Base-by-base conservation (phyloP, 2,329 filamentous ascomycete genomes). In the Ascochyta fabae region DNA sequence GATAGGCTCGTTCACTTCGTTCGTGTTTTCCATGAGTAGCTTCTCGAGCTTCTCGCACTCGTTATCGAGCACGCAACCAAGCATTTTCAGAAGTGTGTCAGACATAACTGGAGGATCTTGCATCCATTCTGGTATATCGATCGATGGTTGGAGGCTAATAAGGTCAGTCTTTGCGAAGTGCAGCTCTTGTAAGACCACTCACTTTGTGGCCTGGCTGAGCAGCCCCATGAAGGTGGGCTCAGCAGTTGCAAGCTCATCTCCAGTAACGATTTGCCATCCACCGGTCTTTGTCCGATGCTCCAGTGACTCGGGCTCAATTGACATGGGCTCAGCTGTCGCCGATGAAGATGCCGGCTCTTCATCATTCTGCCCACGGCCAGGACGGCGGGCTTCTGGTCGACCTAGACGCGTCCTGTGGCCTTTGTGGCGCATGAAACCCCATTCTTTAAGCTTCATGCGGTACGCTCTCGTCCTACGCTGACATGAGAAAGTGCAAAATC, bases 361-460 rank as follows among this genome's bases (percentile, higher is more conserved):
- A 12, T 56, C 53, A n/a, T 48, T 40, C 9, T 43, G 43, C 10
- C 53, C 51, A 5, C 42, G 6, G 47, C 23, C 34, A 9, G 33
- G 36, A 22, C 50, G 42, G 19, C 36, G 53, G 29, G 26, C 26
- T 16, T 44, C 31, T 35, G 34, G 6, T 7, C 13, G 49, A 15
- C 12, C 45, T 6, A 23, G 23, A 12, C 36, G 53, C 36, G 36
- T 6, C 15, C 23, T 46, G 7, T 47, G 53, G n/a, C 23, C 19
- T 19, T 47, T 55, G 33, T 71, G 61, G 44, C 69, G 68, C 56
- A 66, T 67, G 1, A 69, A 60, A 1, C 71, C 70, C 72, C 72
- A 75, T 51, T 75, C 72, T 55, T 72, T 73, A 35, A 75, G 38
- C 48, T 73, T 75, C 68, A 73, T 72, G 13, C 72, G 67, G 60